Percentiles rank a stretch among this genome's conserved stretches.
phyloP scores from a whole-genome alignment of 2,329 filamentous ascomycete genomes.

The Scorias spongiosa region DNA sequence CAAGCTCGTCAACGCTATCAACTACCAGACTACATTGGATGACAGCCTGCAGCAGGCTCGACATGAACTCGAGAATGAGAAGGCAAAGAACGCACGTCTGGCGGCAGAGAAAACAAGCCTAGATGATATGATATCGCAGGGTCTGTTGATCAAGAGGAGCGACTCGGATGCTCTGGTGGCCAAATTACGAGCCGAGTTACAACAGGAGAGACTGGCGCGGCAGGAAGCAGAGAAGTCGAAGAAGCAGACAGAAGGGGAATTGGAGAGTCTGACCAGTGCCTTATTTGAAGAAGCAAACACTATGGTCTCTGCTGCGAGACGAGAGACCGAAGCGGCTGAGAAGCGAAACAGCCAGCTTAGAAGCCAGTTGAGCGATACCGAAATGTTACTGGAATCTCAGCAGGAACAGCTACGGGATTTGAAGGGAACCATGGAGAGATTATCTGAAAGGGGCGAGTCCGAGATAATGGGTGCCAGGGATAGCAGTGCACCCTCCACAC shows the following conservation, averaged over 20 bases:
- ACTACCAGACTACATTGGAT: slow-evolving; percentile 83
- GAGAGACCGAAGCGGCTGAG: slow-evolving; percentile 66
- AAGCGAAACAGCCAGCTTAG: slow-evolving; percentile 72
- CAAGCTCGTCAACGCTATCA: slow-evolving; percentile 94
- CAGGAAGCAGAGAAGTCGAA: slow-evolving; percentile 46
- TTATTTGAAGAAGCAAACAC: slow-evolving; percentile 98
- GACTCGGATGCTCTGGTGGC: slow-evolving; percentile 46
- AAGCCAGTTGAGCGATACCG: slow-evolving; percentile 72
- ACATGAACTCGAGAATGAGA: slow-evolving; percentile 64
- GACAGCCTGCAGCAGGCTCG: slow-evolving; percentile 71
- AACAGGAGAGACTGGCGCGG: slow-evolving; percentile 26
- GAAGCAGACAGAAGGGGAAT: slow-evolving; percentile 77
- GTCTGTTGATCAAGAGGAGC: slow-evolving; percentile 60
- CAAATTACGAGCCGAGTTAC: slow-evolving; percentile 25
- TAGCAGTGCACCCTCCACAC: slow-evolving; percentile 63
- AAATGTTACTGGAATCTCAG: slow-evolving; percentile 70
- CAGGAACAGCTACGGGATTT: slow-evolving; percentile 86
- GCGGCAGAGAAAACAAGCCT: slow-evolving; percentile 56
- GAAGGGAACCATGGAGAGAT: slow-evolving; percentile 81
- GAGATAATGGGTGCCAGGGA: slow-evolving; percentile 45
- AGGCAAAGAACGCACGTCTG: slow-evolving; percentile 50
- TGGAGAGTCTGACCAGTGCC: slow-evolving; percentile 78
- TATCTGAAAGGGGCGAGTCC: slow-evolving; percentile 61
- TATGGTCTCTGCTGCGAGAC: slow-evolving; percentile 85
- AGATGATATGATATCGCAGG: slow-evolving; percentile 52